A percentile compares a stretch with the other conserved stretches of the same genome.
These are phyloP conservation scores for Epichloe festucae DNA, from an alignment of 2,329 filamentous ascomycete genomes.

Conservation along the genomic window DNA sequence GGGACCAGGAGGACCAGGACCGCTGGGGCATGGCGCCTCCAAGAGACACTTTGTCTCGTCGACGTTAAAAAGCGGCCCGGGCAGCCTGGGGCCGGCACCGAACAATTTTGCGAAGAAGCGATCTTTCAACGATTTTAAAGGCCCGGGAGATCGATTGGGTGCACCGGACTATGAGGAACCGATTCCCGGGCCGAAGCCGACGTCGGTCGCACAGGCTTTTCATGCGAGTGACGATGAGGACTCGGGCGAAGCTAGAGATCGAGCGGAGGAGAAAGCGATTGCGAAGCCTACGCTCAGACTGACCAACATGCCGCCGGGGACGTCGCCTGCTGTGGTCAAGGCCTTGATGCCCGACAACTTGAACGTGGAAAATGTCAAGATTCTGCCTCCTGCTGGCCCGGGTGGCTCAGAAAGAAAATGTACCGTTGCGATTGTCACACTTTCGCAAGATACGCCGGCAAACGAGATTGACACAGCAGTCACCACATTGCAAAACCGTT, in stretches of 20 bases:
- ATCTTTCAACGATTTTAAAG: slow-evolving; percentile 27
- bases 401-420: slow-evolving; percentile 53
- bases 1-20: not conserved
- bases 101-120: slow-evolving; percentile 40
- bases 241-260: slow-evolving; percentile 26
- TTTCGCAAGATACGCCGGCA: slow-evolving; percentile 68
- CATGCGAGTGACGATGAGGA: slow-evolving; percentile 51
- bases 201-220: slow-evolving; percentile 57
- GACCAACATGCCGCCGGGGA: slow-evolving; percentile 46
- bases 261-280: slow-evolving; percentile 44
- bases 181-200: slow-evolving; percentile 25
- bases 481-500: slow-evolving; percentile 66
- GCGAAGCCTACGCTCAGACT: slow-evolving; percentile 51
- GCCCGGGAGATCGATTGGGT: slow-evolving; percentile 21
- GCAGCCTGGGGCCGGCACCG: slow-evolving; percentile 44
- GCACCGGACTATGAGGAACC: slow-evolving; percentile 27
- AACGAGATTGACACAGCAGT: slow-evolving; percentile 74
- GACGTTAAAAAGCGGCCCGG: slow-evolving; percentile 45
- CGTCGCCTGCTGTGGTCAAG: slow-evolving; percentile 46
- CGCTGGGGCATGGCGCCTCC: slow-evolving; percentile 8
- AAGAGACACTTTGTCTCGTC: slow-evolving; percentile 55
- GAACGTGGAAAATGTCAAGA: slow-evolving; percentile 59
- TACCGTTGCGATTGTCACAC: slow-evolving; percentile 64
- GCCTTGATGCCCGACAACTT: slow-evolving; percentile 46
- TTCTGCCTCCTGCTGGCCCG: slow-evolving; percentile 38